Conservation (phyloP, 257 asterid species). For the Lavandula angustifolia region DNA sequence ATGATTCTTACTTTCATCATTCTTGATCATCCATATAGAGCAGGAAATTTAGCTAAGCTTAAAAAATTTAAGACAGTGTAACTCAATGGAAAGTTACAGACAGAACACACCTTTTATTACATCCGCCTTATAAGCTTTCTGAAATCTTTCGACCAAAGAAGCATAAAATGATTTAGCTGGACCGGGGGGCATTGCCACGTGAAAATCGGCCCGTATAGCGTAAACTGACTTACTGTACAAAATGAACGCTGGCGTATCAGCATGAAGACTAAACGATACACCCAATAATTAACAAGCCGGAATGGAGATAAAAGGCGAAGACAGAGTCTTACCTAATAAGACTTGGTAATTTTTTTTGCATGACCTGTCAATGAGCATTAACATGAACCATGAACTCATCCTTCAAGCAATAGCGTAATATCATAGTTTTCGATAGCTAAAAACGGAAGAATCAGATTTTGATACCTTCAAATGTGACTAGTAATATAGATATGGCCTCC, state of each 20-base stretch:
- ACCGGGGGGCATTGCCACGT: conserved; percentile 92
- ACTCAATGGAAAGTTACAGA: not conserved
- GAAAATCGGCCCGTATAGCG: conserved; percentile 92
- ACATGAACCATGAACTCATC: conserved; percentile 17
- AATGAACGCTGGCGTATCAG: conserved; percentile 24
- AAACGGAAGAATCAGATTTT: not conserved
- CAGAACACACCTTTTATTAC: conserved; percentile 61
- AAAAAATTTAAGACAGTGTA: not conserved
- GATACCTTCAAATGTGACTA: not conserved
- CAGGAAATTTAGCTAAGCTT: not conserved
- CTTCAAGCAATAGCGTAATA: conserved; percentile 26
- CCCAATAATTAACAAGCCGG: conserved; percentile 12
- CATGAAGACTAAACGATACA: conserved; percentile 19
- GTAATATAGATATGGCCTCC: not conserved
- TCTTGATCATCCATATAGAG: not conserved
- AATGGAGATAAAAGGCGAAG: not conserved
- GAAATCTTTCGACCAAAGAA: conserved; percentile 72
- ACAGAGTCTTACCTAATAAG: conserved; percentile 58
- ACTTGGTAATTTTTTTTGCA: conserved; percentile 75
- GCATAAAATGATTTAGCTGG: conserved; percentile 73
- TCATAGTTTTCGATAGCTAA: conserved; percentile 10
- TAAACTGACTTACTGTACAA: conserved; percentile 89
- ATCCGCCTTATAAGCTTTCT: conserved; percentile 66
- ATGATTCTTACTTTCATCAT: no score
- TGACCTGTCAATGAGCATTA: conserved; percentile 60